Base-by-base conservation (phyloP, 805 yeast species). In the Schwanniomyces polymorphus region DNA sequence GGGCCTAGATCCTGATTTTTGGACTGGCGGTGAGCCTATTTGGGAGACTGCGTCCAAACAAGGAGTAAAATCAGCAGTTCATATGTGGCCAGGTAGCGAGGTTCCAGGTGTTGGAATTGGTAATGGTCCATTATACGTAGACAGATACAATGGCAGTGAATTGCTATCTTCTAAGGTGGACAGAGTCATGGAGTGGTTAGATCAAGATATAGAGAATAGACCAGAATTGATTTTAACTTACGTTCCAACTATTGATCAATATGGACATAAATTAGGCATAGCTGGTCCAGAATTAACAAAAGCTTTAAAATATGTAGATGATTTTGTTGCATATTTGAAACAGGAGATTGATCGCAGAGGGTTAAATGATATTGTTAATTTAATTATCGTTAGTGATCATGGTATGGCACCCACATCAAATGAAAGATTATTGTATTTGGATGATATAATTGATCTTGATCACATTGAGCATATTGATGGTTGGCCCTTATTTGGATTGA, bases 81-180 rank as follows among this genome's bases (percentile, higher is more conserved):
- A 91, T 64, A 91, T 90, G 97, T 91, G 96, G 96, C 97, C 97
- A 0, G 97, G 97, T 1, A 82, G 91, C 48, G 96, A 90, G 56
- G 95, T 84, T 7, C 76, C 78, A 23, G 81, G 79, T 59, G 67
- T 67, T 6, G 70, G 68, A 11, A 59, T 62, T 28, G 57, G 29
- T 47, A 59, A 46, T 73, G 79, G 46, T 5, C 77, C 75, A 18
- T 60, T 76, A 46, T 78, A 76, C 41, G 80, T 81, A 28, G 94
- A 86, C 53, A 65, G 68, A 45, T 91, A 79, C 67, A 82, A 89
- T 57, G 82, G 81, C 4, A 65, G 81, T 1, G 96, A 88, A 64
- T 54, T 75, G 0, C 66, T 88, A 12, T 70, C 78, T 2, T 58
- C 67, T 2, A 91, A 91, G 61, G 70, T 75, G 0, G 74, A 74